Evolutionary conservation across 2,329 filamentous ascomycete species (phyloP).

Genomic region (Talaromyces sp.): DNA sequence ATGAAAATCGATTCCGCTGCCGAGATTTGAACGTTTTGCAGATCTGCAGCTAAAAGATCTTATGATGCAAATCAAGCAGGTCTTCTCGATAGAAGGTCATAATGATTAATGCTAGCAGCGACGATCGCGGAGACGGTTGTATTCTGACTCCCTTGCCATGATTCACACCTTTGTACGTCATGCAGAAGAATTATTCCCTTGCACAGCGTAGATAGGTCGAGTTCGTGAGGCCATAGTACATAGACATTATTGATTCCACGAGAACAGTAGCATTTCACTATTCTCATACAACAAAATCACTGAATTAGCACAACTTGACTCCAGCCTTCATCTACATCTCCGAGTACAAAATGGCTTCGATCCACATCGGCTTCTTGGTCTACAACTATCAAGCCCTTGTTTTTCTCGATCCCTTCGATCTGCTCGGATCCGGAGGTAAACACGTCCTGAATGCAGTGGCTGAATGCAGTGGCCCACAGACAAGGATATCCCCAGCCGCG

Average conservation of each 20-base stretch:
- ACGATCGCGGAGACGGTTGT: neutral
- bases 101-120: neutral
- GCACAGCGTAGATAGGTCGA: neutral
- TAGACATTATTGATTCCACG: neutral
- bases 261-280: neutral
- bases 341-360: constrained; percentile 20
- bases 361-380: constrained; percentile 28
- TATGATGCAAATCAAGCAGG: neutral
- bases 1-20: neutral
- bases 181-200: neutral
- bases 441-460: constrained; percentile 17
- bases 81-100: neutral
- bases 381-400: constrained; percentile 36
- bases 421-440: constrained; percentile 29
- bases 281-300: neutral
- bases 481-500: constrained; percentile 22
- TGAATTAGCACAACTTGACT: neutral
- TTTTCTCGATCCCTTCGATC: constrained; percentile 31
- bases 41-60: neutral
- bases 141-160: neutral
- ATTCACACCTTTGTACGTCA: neutral
- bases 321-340: neutral
- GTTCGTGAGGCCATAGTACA: neutral
- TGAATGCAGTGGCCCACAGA: constrained; percentile 21
- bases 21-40: neutral